These are phyloP conservation scores for Pichia kluyveri DNA, from an alignment of 805 yeast species.

Conservation along the genomic window DNA sequence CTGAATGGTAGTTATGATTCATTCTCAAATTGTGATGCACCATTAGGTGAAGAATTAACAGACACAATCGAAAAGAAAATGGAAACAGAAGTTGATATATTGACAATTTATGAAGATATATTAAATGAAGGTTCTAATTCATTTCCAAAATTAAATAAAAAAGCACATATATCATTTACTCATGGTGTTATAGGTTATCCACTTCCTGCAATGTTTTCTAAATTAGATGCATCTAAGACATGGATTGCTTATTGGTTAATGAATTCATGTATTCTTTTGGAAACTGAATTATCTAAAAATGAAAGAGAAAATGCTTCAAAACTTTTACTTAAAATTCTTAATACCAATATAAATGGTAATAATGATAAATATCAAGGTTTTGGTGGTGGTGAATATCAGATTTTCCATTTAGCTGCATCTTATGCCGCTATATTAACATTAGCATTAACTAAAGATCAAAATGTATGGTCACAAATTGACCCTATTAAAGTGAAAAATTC, in stretches of 20 bases:
- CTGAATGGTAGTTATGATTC: slow-evolving; percentile 10
- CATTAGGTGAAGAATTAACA: slow-evolving; percentile 18
- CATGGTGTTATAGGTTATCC: slow-evolving; percentile 30
- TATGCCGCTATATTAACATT: slow-evolving; percentile 70
- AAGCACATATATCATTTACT: slow-evolving; percentile 36
- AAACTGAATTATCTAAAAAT: slow-evolving; percentile 11
- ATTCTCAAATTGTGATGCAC: slow-evolving; percentile 7
- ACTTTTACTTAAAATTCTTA: slow-evolving; percentile 7
- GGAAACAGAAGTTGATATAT: slow-evolving; percentile 29
- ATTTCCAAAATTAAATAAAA: slow-evolving; percentile 21
- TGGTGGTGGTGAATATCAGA: slow-evolving; percentile 78
- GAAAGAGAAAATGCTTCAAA: slow-evolving; percentile 2
- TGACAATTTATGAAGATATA: slow-evolving; percentile 23
- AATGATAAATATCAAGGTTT: slow-evolving; percentile 38
- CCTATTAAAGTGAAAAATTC: slow-evolving; percentile 45
- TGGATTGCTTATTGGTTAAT: slow-evolving; percentile 86
- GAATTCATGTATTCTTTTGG: slow-evolving; percentile 41
- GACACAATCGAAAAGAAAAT: slow-evolving; percentile 31
- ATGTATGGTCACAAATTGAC: slow-evolving; percentile 36
- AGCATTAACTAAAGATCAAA: slow-evolving; percentile 37
- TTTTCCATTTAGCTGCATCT: slow-evolving; percentile 77
- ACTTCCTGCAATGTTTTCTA: slow-evolving; percentile 42
- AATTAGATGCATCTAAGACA: slow-evolving; percentile 81
- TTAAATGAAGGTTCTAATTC: slow-evolving; percentile 24
- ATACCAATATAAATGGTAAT: slow-evolving; percentile 14